Evolutionary conservation across 352 stramenopile genomes (phyloP), one percentile per base, ranked within the genome.

Genomic region (Phytophthora brassicae): DNA sequence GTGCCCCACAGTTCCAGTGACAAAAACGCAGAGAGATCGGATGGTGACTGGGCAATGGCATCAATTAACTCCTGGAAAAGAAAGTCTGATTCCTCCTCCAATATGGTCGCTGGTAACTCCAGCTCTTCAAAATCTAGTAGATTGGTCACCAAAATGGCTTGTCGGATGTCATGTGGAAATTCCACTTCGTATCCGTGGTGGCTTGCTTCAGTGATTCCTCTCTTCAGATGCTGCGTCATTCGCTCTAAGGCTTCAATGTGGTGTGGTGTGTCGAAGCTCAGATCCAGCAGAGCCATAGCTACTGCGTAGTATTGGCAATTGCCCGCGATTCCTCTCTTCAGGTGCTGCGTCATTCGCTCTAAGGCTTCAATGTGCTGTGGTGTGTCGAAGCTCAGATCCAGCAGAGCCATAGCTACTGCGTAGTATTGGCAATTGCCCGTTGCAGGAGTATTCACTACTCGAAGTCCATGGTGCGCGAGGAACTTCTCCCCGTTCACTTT

Each of bases 341-440:
- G 48, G n/a, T 44, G 5, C 19, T 36, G 38, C 2, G 53, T 64
- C 29, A 64, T 4, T 17, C 42, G 35, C 19, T 64, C 38, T 46
- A 64, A 52, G 1, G 16, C 24, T 4, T 55, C 26, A 42, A 55
- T 6, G 9, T 58, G 35, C 8, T 48, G 38, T 11, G 39, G 19
- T 11, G 54, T 50, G 24, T 64, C 47, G 19, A 64, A 64, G 14
- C 16, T 4, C 16, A 46, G n/a, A 7, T 56, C 20, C 1, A 68
- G 38, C 11, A 64, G 24, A 16, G 53, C 24, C 54, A 60, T 68
- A 6, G 60, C 60, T 9, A 64, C 19, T 58, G 53, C 45, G 26
- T 64, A 64, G 46, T 59, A 68, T 38, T 64, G 60, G 14, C 60
- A 64, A 39, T 64, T 68, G 0, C 60, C 54, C 1, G 54, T 68